Conservation (phyloP, 2,329 filamentous ascomycete species). For the Penicillium sp. region DNA sequence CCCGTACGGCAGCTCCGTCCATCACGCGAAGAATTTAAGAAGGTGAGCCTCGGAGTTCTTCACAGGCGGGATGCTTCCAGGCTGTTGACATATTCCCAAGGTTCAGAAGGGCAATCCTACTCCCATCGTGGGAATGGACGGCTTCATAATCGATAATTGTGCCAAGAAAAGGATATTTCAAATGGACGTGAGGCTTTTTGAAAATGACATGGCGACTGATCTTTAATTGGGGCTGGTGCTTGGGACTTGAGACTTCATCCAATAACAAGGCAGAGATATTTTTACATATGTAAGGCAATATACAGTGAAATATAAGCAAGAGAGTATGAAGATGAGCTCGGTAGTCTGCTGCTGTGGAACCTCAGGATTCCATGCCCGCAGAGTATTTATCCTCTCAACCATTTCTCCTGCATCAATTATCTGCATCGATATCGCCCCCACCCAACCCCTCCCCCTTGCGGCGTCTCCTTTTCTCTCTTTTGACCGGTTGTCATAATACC, state of each 20-base stretch:
- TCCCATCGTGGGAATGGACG: slow-evolving; percentile 16
- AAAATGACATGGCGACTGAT: not conserved
- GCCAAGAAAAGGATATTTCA: slow-evolving; percentile 7
- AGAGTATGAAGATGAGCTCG: no score
- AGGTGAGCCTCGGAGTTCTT: slow-evolving; percentile 12
- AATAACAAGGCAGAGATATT: no score
- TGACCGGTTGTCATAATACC: no score
- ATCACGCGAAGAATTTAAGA: slow-evolving; percentile 8
- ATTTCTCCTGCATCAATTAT: no score
- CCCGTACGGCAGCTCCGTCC: slow-evolving; percentile 13
- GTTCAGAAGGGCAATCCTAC: slow-evolving; percentile 11
- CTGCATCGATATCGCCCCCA: no score
- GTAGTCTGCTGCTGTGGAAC: not conserved
- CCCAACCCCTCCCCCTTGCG: no score
- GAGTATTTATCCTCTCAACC: not conserved
- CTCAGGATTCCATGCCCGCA: not conserved
- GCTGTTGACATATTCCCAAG: slow-evolving; percentile 8
- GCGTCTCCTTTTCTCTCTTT: no score
- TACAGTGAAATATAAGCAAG: not conserved
- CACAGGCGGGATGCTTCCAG: slow-evolving; percentile 9
- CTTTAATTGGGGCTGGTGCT: not conserved
- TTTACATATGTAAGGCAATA: no score
- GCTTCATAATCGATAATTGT: slow-evolving; percentile 1
- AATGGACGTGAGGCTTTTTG: not conserved
- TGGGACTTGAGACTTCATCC: no score